Base-by-base conservation (phyloP, 139 green algal genomes). In the Desmodesmus armatus region DNA sequence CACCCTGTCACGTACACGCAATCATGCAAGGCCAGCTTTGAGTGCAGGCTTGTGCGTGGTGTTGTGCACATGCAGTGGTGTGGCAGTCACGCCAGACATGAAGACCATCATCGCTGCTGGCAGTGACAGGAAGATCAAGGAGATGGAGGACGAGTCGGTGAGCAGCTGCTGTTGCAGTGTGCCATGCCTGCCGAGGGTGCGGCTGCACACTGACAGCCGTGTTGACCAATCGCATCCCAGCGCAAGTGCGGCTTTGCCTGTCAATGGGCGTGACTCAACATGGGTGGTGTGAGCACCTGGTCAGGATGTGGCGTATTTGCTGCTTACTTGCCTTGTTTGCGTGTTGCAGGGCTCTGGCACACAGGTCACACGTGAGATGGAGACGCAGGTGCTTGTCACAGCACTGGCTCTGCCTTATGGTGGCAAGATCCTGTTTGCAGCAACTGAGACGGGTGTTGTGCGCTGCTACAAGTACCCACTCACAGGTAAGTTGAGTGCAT, bases 101-200 rank as follows among this genome's bases (percentile, higher is more conserved):
- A 91, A 92, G 75, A 88, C 87, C 5, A 78, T 98, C 43, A 87
- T 53, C 82, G 87, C 51, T 77, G 86, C 83, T 51, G 91, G 93
- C 15, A 91, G 84, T 11, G 96, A 99, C 86, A 89, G 78, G 76
- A 96, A 94, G 89, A 93, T 99, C 77, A 97, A 96, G 49, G 89
- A 97, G 88, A 87, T 99, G 79, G 96, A 98, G 79, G 96, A 97
- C 62, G 77, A 65, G 47, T 49, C 62, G 25, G 87, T 88, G 33
- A 49, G 73, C 31, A 7, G 9, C 33, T 29, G 11, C 47, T n/a
- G n/a, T n/a, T n/a, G n/a, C n/a, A n/a, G n/a, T n/a, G n/a, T n/a
- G n/a, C n/a, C n/a, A n/a, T n/a, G n/a, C n/a, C n/a, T n/a, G n/a
- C n/a, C n/a, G n/a, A n/a, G n/a, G n/a, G n/a, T n/a, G n/a, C n/a